Evolutionary conservation across 441 rosid species (phyloP).

Genomic region (Erodium moschatum): DNA sequence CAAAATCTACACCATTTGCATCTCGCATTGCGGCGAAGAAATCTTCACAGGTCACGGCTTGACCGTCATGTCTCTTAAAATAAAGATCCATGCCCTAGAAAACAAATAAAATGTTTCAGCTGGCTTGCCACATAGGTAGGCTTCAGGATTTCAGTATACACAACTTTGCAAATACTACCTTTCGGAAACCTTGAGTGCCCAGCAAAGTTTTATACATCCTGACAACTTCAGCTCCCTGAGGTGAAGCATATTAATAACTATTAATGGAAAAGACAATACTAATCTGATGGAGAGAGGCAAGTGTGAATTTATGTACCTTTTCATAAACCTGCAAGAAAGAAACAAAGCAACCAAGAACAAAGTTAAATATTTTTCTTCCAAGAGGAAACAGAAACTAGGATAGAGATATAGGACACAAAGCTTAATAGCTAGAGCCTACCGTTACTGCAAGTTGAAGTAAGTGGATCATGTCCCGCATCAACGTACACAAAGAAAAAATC

Average conservation of each 20-base stretch:
- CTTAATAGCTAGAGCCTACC: constrained; percentile 35
- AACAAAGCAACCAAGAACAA: constrained; percentile 18
- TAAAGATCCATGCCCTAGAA: constrained; percentile 93
- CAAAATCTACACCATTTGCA: constrained; percentile 83
- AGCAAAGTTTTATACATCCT: constrained; percentile 98
- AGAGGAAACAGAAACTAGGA: neutral
- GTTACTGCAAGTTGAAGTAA: constrained; percentile 51
- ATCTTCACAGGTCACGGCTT: constrained; percentile 97
- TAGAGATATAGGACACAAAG: neutral
- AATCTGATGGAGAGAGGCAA: constrained; percentile 2
- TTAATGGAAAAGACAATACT: constrained; percentile 14
- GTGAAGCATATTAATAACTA: constrained; percentile 14
- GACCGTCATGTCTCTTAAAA: constrained; percentile 85
- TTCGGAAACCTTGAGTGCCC: constrained; percentile 81
- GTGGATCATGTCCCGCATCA: constrained; percentile 23
- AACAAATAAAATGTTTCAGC: neutral
- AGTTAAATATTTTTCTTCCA: constrained; percentile 3
- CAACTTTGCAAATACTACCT: constrained; percentile 39
- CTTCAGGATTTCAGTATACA: neutral
- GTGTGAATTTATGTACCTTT: constrained; percentile 47
- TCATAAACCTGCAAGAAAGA: constrained; percentile 72
- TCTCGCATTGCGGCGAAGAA: constrained; percentile 92
- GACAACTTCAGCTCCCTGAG: constrained; percentile 98
- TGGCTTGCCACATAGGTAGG: neutral
- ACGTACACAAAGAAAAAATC: constrained; percentile 20